phyloP scores from a whole-genome alignment of 768 basidiomycete species.

The Astraeus odoratus region DNA sequence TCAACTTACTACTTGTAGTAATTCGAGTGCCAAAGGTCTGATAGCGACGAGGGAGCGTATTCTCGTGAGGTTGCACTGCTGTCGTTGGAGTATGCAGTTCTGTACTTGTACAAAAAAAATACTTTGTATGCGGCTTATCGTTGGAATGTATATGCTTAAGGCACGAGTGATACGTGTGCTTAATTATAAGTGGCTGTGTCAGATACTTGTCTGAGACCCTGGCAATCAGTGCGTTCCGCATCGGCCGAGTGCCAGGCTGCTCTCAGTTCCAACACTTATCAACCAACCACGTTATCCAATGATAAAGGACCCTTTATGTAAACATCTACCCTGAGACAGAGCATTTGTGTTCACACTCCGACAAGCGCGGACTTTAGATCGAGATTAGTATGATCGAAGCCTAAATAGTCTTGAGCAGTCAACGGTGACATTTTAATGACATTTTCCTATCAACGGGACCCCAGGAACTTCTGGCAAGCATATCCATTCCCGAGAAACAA shows the following conservation, averaged over 20 bases:
- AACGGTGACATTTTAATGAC: not conserved
- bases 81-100: too few species aligned
- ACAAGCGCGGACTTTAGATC: too few species aligned
- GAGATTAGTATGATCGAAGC: too few species aligned
- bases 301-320: not conserved
- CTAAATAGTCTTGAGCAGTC: too few species aligned
- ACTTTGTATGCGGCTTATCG: too few species aligned
- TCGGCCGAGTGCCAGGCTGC: not conserved
- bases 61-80: too few species aligned
- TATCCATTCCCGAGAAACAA: not conserved
- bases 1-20: conserved; percentile 11
- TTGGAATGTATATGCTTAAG: too few species aligned
- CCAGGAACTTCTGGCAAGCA: not conserved
- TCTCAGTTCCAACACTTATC: conserved; percentile 4
- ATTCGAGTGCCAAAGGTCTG: conserved; percentile 13
- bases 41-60: not conserved
- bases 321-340: not conserved
- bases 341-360: not conserved
- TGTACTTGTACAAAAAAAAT: too few species aligned
- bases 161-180: too few species aligned
- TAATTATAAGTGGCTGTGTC: too few species aligned
- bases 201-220: too few species aligned
- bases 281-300: conserved; percentile 2
- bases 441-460: not conserved
- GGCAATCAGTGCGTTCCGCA: too few species aligned